Conservation (phyloP, 2,329 filamentous ascomycete species). For the Colletotrichum salicis region DNA sequence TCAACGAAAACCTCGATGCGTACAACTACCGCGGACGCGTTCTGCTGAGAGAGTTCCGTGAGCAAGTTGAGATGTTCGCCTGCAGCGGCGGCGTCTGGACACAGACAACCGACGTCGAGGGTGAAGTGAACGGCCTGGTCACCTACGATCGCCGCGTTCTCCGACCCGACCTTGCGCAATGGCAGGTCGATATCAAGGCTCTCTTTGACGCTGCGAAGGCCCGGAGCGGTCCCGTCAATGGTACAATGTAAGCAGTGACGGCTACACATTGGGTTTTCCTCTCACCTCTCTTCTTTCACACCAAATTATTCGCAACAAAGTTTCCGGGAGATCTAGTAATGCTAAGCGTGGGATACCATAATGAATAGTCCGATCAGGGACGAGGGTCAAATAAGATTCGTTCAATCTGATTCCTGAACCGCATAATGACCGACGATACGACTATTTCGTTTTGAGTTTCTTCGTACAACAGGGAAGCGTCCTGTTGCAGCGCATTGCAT, state of each 20-base stretch:
- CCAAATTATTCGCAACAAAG: not conserved
- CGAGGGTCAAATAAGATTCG: conserved; percentile 28
- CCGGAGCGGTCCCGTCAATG: conserved; percentile 31
- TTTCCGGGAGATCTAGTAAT: conserved; percentile 14
- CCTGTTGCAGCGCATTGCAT: not conserved
- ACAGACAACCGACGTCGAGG: conserved; percentile 79
- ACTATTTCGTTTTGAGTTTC: not conserved
- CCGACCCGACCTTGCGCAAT: conserved; percentile 66
- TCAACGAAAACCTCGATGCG: conserved; percentile 64
- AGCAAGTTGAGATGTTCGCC: conserved; percentile 68
- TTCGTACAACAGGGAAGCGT: not conserved
- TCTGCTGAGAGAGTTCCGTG: conserved; percentile 69
- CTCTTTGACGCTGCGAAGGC: conserved; percentile 66
- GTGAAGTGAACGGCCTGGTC: conserved; percentile 77
- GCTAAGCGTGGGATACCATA: conserved; percentile 18
- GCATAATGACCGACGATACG: conserved; percentile 22
- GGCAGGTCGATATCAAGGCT: conserved; percentile 68
- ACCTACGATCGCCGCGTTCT: conserved; percentile 74
- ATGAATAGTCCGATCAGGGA: conserved; percentile 29
- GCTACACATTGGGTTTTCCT: not conserved
- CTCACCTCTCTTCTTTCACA: not conserved
- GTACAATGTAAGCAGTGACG: conserved; percentile 26
- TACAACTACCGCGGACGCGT: conserved; percentile 75
- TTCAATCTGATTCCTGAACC: conserved; percentile 3
- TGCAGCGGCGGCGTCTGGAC: conserved; percentile 79